These are phyloP conservation scores for Hemileccinum rubropunctum DNA, from an alignment of 768 basidiomycete genomes.

Conservation along the genomic window DNA sequence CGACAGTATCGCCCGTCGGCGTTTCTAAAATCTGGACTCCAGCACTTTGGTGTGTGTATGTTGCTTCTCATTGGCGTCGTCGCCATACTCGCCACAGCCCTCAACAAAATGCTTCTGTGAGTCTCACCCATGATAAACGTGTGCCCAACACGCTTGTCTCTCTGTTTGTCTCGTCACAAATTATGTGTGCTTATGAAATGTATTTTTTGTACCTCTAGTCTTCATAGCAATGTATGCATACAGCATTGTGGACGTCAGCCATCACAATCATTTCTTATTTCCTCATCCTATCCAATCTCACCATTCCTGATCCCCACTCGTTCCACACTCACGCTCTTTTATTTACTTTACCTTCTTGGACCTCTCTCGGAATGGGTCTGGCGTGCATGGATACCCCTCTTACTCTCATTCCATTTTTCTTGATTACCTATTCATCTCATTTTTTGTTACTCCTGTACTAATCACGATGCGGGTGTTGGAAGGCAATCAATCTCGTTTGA, in stretches of 20 bases:
- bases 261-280: neutral
- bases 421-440: neutral
- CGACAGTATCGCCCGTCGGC: constrained; percentile 9
- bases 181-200: constrained; percentile 13
- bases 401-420: neutral
- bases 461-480: neutral
- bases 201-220: constrained; percentile 18
- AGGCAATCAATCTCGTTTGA: neutral
- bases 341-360: neutral
- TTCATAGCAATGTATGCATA: constrained; percentile 1
- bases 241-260: constrained; percentile 8
- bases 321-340: neutral
- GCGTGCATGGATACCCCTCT: neutral
- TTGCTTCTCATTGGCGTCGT: neutral
- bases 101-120: constrained; percentile 11
- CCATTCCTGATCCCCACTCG: neutral
- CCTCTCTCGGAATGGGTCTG: neutral
- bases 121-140: constrained; percentile 10
- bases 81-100: neutral
- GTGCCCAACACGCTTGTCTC: constrained; percentile 1
- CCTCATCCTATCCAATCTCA: neutral
- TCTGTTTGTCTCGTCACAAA: neutral
- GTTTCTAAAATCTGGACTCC: constrained; percentile 9
- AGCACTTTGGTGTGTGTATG: neutral
- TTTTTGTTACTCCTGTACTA: constrained; percentile 2